phyloP scores from a whole-genome alignment of 164 flowering plant species.

The Cinnamomum micranthum region DNA sequence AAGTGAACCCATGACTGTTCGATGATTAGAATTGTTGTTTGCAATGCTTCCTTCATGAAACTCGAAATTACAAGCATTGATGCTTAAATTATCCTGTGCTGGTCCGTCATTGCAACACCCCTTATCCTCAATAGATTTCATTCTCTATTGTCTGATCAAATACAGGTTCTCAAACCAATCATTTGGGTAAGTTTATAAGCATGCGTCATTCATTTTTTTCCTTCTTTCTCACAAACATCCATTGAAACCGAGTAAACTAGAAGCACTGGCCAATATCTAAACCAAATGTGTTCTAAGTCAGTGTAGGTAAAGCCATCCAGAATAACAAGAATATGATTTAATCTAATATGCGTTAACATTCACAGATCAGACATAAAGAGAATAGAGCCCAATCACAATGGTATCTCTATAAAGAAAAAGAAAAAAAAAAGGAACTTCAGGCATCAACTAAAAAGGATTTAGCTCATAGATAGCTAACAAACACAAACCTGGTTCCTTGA shows the following conservation, averaged over 20 bases:
- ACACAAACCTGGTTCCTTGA: too few relatives aligned
- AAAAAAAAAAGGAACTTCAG: background rate
- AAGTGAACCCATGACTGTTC: slow-evolving; percentile 43
- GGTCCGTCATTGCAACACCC: slow-evolving; percentile 42
- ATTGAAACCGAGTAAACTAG: background rate
- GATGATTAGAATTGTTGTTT: slow-evolving; percentile 38
- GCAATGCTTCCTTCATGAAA: slow-evolving; percentile 55
- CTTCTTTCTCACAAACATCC: background rate
- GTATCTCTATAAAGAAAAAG: background rate
- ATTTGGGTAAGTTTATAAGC: background rate
- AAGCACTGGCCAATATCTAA: background rate
- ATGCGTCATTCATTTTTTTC: background rate
- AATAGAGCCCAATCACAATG: background rate
- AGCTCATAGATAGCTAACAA: too few relatives aligned
- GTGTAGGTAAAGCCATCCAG: background rate
- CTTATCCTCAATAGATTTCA: slow-evolving; percentile 71
- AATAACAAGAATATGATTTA: background rate
- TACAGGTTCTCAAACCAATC: background rate
- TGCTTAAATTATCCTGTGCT: slow-evolving; percentile 34
- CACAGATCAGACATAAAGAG: background rate
- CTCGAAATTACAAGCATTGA: slow-evolving; percentile 48
- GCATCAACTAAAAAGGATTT: too few relatives aligned
- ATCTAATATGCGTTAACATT: background rate
- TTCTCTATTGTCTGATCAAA: background rate
- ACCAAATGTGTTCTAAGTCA: background rate